A percentile compares a stretch with the other conserved stretches of the same genome.
Evolutionary conservation across 148 eudicot species (phyloP).

Genomic region (Camellia lanceoleosa): DNA sequence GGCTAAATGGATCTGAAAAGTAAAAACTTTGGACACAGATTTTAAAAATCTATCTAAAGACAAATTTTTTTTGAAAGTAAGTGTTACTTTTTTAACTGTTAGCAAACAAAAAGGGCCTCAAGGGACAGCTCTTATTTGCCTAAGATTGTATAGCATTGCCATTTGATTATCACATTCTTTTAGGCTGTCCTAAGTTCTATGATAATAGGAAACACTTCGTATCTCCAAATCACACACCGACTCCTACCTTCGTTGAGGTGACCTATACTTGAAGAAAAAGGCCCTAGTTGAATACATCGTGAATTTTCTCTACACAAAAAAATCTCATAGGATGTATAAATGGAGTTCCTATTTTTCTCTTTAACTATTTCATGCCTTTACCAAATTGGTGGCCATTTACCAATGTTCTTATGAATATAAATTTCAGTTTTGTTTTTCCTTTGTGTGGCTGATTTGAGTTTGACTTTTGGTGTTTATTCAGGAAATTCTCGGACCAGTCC

Average conservation of each 20-base stretch:
- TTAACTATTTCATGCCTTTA: not conserved
- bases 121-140: not conserved
- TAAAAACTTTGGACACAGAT: no score
- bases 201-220: not conserved
- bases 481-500: constrained; percentile 76
- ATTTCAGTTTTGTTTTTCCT: not conserved
- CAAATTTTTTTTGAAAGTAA: no score
- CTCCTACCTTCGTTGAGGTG: not conserved
- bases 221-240: not conserved
- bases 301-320: not conserved
- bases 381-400: not conserved
- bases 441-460: not conserved
- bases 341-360: not conserved
- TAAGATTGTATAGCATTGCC: not conserved
- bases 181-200: not conserved
- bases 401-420: not conserved
- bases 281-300: not conserved
- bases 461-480: constrained; percentile 29
- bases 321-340: not conserved
- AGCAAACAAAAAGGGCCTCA: not conserved
- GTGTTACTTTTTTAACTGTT: no score
- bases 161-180: not conserved
- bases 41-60: no score
- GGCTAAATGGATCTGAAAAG: no score
- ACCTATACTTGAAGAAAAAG: not conserved